Percentiles rank a stretch among this genome's conserved stretches.
Evolutionary conservation across 192 early-diverging fungal genomes (phyloP).

Genomic region (Backusella westeae): DNA sequence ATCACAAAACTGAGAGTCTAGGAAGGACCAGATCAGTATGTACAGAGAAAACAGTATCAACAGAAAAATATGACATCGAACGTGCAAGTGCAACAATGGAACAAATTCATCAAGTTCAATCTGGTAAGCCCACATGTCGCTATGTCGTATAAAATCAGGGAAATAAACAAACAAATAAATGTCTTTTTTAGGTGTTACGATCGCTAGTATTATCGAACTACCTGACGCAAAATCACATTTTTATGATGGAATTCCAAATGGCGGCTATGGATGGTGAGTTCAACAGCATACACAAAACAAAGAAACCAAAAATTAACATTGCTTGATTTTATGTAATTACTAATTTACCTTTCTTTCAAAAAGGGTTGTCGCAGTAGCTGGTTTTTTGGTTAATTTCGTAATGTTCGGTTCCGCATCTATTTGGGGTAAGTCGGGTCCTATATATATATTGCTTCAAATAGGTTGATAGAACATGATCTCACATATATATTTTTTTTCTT

Average conservation of each 20-base stretch:
- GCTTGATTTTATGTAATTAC: not conserved
- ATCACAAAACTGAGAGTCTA: not conserved
- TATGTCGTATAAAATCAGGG: not conserved
- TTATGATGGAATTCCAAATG: constrained; percentile 15
- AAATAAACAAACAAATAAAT: not conserved
- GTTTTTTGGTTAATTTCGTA: constrained; percentile 12
- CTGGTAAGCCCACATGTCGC: not conserved
- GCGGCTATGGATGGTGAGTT: constrained; percentile 18
- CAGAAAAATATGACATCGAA: constrained; percentile 6
- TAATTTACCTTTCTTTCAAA: not conserved
- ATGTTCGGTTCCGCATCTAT: constrained; percentile 14
- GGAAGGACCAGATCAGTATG: not conserved
- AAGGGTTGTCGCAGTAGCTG: constrained; percentile 10
- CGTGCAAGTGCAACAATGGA: not conserved
- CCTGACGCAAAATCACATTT: not conserved
- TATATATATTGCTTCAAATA: not conserved
- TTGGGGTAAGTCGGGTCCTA: constrained; percentile 6
- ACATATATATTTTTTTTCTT: not conserved
- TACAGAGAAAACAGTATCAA: not conserved
- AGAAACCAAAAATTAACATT: not conserved
- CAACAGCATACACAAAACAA: not conserved
- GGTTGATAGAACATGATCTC: not conserved
- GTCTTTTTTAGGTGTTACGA: not conserved
- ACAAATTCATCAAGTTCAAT: not conserved
- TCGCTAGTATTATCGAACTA: constrained; percentile 12